Percentiles rank a stretch among this genome's conserved stretches.
Evolutionary conservation across 176 grass and related monocot genomes (phyloP).

Genomic region (Canna indica): DNA sequence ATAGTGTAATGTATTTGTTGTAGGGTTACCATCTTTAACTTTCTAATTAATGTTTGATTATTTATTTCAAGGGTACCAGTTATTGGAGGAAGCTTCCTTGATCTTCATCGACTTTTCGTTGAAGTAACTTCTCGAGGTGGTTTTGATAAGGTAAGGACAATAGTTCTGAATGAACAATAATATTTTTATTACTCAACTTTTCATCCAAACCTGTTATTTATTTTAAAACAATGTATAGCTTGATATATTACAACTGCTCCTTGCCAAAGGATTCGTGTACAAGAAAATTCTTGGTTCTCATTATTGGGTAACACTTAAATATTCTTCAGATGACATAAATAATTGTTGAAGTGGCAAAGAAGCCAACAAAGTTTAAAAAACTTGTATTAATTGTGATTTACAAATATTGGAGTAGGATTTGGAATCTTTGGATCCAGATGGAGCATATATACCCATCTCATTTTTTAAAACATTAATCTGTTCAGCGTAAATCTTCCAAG

Average conservation of each 20-base stretch:
- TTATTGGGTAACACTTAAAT: neutral
- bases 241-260: neutral
- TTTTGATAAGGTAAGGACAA: conserved; percentile 66
- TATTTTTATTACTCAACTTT: neutral
- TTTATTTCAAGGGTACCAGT: conserved; percentile 62
- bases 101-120: conserved; percentile 86
- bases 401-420: neutral
- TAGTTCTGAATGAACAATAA: neutral
- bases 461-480: neutral
- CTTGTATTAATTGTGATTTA: neutral
- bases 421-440: neutral
- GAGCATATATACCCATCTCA: neutral
- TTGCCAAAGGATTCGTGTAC: neutral
- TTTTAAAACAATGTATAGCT: neutral
- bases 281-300: neutral
- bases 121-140: conserved; percentile 89
- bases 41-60: conserved; percentile 13
- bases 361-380: neutral
- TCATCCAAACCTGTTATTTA: neutral
- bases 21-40: neutral
- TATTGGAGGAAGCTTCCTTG: conserved; percentile 87
- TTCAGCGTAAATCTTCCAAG: no score
- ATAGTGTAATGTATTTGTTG: neutral
- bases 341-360: neutral
- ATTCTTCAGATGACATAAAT: neutral